phyloP scores from a whole-genome alignment of 352 stramenopile species.

The Phytophthora tentaculata region DNA sequence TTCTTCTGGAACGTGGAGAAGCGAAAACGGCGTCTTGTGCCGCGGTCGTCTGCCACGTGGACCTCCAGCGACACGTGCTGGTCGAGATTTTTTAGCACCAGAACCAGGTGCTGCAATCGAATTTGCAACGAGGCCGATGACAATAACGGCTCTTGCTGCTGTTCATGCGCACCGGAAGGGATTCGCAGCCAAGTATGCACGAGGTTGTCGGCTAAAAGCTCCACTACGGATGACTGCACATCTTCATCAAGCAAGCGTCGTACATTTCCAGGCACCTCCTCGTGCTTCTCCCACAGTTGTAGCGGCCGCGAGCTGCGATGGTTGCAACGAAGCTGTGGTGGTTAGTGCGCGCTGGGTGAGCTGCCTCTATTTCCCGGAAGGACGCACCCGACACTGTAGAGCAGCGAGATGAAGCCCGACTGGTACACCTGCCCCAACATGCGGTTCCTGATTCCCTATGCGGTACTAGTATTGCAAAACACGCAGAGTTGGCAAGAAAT shows the following conservation, averaged over 20 bases:
- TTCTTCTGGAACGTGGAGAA: constrained; percentile 58
- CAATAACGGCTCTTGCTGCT: neutral
- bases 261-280: constrained; percentile 41
- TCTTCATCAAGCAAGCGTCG: constrained; percentile 60
- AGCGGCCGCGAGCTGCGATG: constrained; percentile 50
- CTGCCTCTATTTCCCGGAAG: neutral
- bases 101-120: constrained; percentile 51
- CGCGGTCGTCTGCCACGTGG: constrained; percentile 41
- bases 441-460: too few species aligned
- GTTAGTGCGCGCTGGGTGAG: neutral
- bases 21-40: constrained; percentile 45
- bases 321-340: neutral
- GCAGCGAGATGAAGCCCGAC: constrained; percentile 58
- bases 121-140: constrained; percentile 46
- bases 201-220: constrained; percentile 45
- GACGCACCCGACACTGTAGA: constrained; percentile 70
- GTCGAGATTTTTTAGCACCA: constrained; percentile 53
- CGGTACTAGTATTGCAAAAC: too few species aligned
- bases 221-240: constrained; percentile 64
- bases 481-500: too few species aligned
- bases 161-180: constrained; percentile 26
- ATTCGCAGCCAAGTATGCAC: constrained; percentile 57
- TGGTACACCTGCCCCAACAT: constrained; percentile 66
- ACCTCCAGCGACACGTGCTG: constrained; percentile 59
- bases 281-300: constrained; percentile 65